phyloP scores from a whole-genome alignment of 2,329 filamentous ascomycete species.

The Dendrostoma leiphaemia region DNA sequence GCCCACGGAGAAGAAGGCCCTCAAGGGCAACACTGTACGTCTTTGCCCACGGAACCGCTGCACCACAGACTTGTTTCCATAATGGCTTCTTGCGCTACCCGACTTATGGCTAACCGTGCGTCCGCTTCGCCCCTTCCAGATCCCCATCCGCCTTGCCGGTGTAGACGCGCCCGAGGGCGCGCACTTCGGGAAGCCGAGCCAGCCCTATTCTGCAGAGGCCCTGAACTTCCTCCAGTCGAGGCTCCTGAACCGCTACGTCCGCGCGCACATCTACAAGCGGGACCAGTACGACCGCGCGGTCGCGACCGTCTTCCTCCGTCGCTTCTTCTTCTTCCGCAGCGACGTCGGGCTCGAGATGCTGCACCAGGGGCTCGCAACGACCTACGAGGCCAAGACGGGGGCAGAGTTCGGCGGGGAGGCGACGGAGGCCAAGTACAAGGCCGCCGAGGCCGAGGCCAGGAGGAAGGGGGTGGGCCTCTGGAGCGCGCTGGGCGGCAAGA shows the following conservation, averaged over 20 bases:
- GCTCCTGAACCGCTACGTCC: constrained; percentile 69
- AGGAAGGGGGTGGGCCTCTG: constrained; percentile 70
- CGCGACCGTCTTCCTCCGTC: constrained; percentile 75
- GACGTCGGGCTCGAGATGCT: constrained; percentile 93
- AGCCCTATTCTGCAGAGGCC: constrained; percentile 81
- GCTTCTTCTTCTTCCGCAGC: constrained; percentile 60
- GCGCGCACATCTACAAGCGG: constrained; percentile 76
- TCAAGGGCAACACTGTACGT: constrained; percentile 76
- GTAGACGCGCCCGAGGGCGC: constrained; percentile 90
- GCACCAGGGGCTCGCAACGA: constrained; percentile 77
- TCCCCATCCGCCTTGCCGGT: constrained; percentile 85
- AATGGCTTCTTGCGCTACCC: too few relatives aligned
- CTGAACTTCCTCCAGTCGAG: constrained; percentile 75
- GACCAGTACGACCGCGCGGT: constrained; percentile 95
- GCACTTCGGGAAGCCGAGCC: constrained; percentile 86
- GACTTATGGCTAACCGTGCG: too few relatives aligned
- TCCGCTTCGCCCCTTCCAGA: constrained; percentile 45
- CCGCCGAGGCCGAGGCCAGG: constrained; percentile 66
- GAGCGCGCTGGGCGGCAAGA: constrained; percentile 50
- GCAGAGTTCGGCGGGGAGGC: constrained; percentile 78
- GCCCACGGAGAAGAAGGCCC: constrained; percentile 63
- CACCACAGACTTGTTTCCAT: not conserved
- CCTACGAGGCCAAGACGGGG: constrained; percentile 90
- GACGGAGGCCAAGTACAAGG: constrained; percentile 61
- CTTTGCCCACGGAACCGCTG: too few relatives aligned